These are phyloP conservation scores for Abelmoschus esculentus DNA, from an alignment of 345 rosid species.

Conservation along the genomic window DNA sequence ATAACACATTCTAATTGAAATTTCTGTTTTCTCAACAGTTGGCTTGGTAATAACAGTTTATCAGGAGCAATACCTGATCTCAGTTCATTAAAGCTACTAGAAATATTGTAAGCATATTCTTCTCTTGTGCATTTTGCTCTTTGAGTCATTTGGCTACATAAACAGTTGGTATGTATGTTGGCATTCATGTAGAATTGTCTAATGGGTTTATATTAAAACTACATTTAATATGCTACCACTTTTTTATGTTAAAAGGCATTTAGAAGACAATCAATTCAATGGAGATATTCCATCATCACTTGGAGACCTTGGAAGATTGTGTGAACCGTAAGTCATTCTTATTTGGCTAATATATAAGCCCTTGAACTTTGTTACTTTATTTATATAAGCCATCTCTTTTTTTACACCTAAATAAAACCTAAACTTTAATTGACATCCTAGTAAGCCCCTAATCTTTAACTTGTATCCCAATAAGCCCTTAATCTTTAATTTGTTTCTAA, in stretches of 20 bases:
- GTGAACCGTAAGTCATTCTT: constrained; percentile 58
- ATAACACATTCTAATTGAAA: constrained; percentile 14
- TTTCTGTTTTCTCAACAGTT: constrained; percentile 32
- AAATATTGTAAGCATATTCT: constrained; percentile 46
- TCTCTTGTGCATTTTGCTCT: background rate
- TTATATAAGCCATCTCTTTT: background rate
- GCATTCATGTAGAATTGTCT: too few species aligned
- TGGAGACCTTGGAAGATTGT: constrained; percentile 42
- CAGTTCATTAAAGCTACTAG: constrained; percentile 43
- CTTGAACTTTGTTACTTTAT: too few species aligned
- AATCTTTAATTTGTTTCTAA: too few species aligned
- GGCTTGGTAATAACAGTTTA: constrained; percentile 69
- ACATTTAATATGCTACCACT: constrained; percentile 14
- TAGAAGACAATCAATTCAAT: constrained; percentile 59
- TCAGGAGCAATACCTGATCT: constrained; percentile 69
- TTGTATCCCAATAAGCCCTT: too few species aligned
- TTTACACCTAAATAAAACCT: background rate
- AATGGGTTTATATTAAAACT: background rate
- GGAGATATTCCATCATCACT: constrained; percentile 62
- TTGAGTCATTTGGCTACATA: background rate
- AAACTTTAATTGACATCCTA: too few species aligned
- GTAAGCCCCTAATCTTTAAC: too few species aligned
- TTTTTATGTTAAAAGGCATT: constrained; percentile 40
- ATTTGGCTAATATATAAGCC: too few species aligned
- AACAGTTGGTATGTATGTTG: background rate